Conservation (phyloP, 345 rosid genomes). For the Nephelium lappaceum region DNA sequence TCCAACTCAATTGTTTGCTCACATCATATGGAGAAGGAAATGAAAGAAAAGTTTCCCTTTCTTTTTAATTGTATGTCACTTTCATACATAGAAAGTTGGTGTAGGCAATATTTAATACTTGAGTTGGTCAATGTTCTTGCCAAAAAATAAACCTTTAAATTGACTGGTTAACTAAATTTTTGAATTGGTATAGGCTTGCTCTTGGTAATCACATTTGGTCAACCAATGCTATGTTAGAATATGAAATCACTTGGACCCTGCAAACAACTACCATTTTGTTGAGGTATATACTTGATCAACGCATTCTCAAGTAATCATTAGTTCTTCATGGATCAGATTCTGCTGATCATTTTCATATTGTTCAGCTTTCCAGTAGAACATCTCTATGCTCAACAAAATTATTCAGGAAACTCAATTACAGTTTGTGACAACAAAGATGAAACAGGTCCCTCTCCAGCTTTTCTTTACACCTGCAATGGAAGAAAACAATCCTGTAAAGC, state of each 20-base stretch:
- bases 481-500: constrained; percentile 29
- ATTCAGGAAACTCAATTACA: constrained; percentile 27
- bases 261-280: background rate
- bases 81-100: background rate
- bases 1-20: background rate
- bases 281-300: background rate
- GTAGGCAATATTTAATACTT: background rate
- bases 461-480: constrained; percentile 41
- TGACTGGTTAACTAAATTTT: background rate
- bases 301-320: too few relatives aligned
- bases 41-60: background rate
- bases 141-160: background rate
- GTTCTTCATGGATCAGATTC: constrained; percentile 24
- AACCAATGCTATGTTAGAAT: background rate
- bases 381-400: constrained; percentile 30
- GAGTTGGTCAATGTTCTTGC: background rate
- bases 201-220: background rate
- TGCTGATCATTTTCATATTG: constrained; percentile 11
- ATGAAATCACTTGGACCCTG: background rate
- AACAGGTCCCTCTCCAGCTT: constrained; percentile 32
- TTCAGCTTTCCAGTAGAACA: constrained; percentile 14
- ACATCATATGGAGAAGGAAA: background rate
- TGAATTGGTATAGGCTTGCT: background rate
- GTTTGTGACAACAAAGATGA: constrained; percentile 17
- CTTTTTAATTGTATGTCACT: constrained; percentile 1